These are phyloP conservation scores for Rhodotorula taiwanensis DNA, from an alignment of 768 basidiomycete species.

Conservation along the genomic window DNA sequence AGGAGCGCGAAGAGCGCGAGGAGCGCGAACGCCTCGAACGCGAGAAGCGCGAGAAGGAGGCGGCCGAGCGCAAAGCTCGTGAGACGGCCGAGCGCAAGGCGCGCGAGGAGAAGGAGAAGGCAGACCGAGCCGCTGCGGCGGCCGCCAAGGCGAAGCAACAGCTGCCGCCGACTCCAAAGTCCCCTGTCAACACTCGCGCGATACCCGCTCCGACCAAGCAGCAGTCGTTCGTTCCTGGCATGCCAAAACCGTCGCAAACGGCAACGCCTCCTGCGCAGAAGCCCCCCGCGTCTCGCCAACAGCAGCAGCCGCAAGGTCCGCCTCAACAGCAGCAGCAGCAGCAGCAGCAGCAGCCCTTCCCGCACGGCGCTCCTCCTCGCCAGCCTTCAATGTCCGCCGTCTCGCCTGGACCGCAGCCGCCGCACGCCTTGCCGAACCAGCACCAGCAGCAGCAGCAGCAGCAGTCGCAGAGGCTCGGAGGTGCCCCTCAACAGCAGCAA, in stretches of 20 bases:
- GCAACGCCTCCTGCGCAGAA: constrained; percentile 21
- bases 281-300: not conserved
- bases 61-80: constrained; percentile 47
- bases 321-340: no score
- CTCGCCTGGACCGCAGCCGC: not conserved
- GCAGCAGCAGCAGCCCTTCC: constrained; percentile 18
- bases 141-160: constrained; percentile 39
- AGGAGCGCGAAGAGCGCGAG: constrained; percentile 49
- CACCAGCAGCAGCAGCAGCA: constrained; percentile 21
- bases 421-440: not conserved
- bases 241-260: constrained; percentile 28
- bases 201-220: constrained; percentile 20
- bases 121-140: constrained; percentile 53
- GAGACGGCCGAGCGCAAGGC: constrained; percentile 50
- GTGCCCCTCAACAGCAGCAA: not conserved
- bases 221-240: constrained; percentile 27
- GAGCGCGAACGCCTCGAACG: constrained; percentile 48
- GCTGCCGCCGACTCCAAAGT: constrained; percentile 20
- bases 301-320: no score
- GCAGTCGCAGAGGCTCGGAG: no score
- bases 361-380: constrained; percentile 28
- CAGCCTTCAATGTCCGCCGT: constrained; percentile 13
- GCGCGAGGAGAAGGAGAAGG: constrained; percentile 50
- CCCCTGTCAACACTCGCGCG: constrained; percentile 22
- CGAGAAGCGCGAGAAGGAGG: constrained; percentile 38